Base-by-base conservation (phyloP, 352 stramenopile species). In the Phytophthora palmivora region DNA sequence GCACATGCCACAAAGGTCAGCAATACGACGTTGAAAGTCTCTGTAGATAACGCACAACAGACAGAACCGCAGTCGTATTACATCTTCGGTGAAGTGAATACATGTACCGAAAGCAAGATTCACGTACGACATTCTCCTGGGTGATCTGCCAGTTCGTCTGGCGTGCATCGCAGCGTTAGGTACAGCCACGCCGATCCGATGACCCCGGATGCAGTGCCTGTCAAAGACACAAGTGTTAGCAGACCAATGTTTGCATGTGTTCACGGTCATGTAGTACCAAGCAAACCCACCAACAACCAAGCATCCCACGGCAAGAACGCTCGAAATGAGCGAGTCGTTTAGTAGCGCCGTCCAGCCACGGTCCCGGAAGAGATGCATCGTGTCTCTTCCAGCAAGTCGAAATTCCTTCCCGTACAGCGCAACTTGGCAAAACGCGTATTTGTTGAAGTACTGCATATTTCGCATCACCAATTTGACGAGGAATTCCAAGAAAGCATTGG, bases 331-430 rank as follows among this genome's bases (percentile, higher is more conserved):
- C 2, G 70, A 87, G 58, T 96, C 85, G 18, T 92, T 94, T 24
- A 96, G 61, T 44, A 96, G 48, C 28, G 81, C 77, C 30, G 71
- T 93, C 84, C 84, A 96, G 9, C 87, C 87, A 21, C 87, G 83
- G 50, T 91, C 77, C 24, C 87, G 80, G 58, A 96, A 94, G 32
- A 96, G 72, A 12, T 74, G 79, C 76, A 94, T 87, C 12, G 82
- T 94, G 70, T 96, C 87, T 16, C 72, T 66, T 11, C 87, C 85
- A 26, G 87, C 87, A 39, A 73, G 72, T 12, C 78, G 70, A 61
- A 96, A 94, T 54, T 91, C 78, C 47, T 92, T 94, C 14, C 85
- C 87, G 68, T 96, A 93, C n/a, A 96, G 72, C 18, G 85, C 85
- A 22, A 96, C 78, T 30, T 94, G 87, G 46, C 85, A 94, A 53